Conservation (phyloP, 139 green algal genomes). For the Chlamydomonas urium region DNA sequence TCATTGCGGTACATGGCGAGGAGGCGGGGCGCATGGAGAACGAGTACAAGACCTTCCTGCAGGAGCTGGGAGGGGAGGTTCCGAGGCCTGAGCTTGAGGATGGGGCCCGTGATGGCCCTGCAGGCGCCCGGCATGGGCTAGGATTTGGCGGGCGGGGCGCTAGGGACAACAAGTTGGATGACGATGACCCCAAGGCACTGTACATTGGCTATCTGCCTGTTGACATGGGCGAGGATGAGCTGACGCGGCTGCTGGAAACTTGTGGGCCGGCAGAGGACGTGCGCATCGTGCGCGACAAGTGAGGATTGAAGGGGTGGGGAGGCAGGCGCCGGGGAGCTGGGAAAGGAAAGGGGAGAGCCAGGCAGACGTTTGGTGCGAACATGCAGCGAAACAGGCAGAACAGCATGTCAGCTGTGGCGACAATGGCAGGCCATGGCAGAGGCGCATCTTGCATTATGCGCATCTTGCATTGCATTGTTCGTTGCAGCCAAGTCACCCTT, state of each 20-base stretch:
- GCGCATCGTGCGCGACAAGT: slow-evolving; percentile 47
- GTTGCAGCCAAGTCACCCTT: too few relatives aligned
- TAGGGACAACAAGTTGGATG: slow-evolving; percentile 25
- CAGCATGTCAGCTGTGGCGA: neutral
- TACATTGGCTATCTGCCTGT: slow-evolving; percentile 1
- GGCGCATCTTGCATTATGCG: too few relatives aligned
- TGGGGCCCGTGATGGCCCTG: neutral
- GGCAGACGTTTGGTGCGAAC: too few relatives aligned
- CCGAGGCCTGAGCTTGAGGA: slow-evolving; percentile 13
- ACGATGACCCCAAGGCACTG: neutral
- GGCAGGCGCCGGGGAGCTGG: too few relatives aligned
- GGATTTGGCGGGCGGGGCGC: slow-evolving; percentile 25
- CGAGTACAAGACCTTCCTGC: slow-evolving; percentile 87
- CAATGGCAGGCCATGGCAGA: too few relatives aligned
- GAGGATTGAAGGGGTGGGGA: neutral
- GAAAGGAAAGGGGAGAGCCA: neutral
- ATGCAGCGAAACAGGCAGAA: neutral
- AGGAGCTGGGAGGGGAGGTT: slow-evolving; percentile 71
- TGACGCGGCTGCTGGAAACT: neutral
- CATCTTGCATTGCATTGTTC: too few relatives aligned
- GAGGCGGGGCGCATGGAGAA: slow-evolving; percentile 62
- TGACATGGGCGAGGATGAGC: neutral
- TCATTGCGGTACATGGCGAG: slow-evolving; percentile 44
- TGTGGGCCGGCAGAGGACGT: neutral
- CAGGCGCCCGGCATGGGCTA: neutral